Evolutionary conservation across 2,329 filamentous ascomycete species (phyloP), one percentile per base, ranked within the genome.

Genomic region (Cladophialophora chaetospira): DNA sequence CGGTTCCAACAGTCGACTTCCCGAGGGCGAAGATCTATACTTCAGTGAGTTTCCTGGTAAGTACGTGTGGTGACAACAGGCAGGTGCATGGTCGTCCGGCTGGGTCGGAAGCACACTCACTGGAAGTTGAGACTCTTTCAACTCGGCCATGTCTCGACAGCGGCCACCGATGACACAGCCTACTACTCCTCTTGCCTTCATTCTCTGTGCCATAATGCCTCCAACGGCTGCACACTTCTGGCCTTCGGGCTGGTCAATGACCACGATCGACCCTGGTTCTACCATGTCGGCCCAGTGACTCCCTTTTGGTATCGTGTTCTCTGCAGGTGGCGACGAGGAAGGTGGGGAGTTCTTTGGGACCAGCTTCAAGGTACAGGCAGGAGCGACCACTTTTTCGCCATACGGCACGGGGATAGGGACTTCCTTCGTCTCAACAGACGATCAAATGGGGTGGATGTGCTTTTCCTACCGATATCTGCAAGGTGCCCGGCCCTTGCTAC

Each of bases 191-290:
- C 86, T 76, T 11, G 79, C 69, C 65, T 84, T 83, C 80, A 91
- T 88, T 17, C 88, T 78, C 26, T 82, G 75, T 4, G 86, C 88
- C 81, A 91, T 88, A 62, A 91, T 89, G 15, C 88, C 88, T n/a
- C 88, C 88, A 4, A 89, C 79, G 5, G 89, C 80, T 4, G 88
- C 88, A 71, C 88, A 89, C 49, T 78, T 79, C 68, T 90, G 87
- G 0, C 77, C 79, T 0, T 75, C 66, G 0, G 87, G 86, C 66
- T 91, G 87, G 59, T 83, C 81, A 57, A 91, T 79, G 3, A 91
- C 74, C 3, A 86, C 82, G 51, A 91, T 78, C 1, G 84, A 87
- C 5, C 78, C 80, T 0, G 79, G 73, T 23, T 81, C 72, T 1
- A 83, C 80, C 38, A 83, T 73, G 70, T 92, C 88, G 33, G 85